Percentiles rank a stretch among this genome's conserved stretches.
Evolutionary conservation across 1,284 basidiomycete genomes (phyloP).

Genomic region (Cerrena zonata): DNA sequence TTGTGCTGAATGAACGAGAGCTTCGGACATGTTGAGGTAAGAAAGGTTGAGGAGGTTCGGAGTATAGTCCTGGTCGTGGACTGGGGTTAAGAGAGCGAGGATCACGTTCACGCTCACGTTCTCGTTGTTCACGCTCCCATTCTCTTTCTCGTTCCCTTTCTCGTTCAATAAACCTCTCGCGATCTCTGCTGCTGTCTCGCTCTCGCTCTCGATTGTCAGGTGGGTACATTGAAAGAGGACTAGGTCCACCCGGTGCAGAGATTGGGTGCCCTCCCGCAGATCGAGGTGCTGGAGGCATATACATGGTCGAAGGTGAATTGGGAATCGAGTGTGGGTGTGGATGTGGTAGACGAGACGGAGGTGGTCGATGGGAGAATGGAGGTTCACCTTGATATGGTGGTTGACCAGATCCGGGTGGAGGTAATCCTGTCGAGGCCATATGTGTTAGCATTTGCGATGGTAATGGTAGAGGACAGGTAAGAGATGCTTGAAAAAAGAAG

Average conservation of each 20-base stretch:
- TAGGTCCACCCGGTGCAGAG: not conserved
- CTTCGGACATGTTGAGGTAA: conserved; percentile 12
- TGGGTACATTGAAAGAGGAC: not conserved
- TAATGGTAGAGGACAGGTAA: too few relatives aligned
- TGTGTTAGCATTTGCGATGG: not conserved
- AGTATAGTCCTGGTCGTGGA: conserved; percentile 3
- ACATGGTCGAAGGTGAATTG: not conserved
- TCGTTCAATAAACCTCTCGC: conserved; percentile 1
- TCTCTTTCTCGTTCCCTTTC: conserved; percentile 1
- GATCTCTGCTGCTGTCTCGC: conserved; percentile 5
- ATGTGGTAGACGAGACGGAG: not conserved
- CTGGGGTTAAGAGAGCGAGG: not conserved
- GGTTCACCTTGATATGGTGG: not conserved
- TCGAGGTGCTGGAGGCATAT: not conserved
- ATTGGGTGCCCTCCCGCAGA: not conserved
- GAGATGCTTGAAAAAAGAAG: not conserved
- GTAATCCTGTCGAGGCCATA: not conserved
- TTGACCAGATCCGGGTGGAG: not conserved
- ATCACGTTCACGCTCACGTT: not conserved
- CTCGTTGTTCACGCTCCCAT: conserved; percentile 1
- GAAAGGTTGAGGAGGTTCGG: conserved; percentile 16
- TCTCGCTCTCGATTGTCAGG: conserved; percentile 2
- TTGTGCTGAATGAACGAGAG: conserved; percentile 1
- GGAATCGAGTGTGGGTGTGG: not conserved
- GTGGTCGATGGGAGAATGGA: not conserved